Percentiles rank a stretch among this genome's conserved stretches.
These are phyloP conservation scores for Trichocomaceae sp. DNA, from an alignment of 2,329 filamentous ascomycete genomes.

Conservation along the genomic window DNA sequence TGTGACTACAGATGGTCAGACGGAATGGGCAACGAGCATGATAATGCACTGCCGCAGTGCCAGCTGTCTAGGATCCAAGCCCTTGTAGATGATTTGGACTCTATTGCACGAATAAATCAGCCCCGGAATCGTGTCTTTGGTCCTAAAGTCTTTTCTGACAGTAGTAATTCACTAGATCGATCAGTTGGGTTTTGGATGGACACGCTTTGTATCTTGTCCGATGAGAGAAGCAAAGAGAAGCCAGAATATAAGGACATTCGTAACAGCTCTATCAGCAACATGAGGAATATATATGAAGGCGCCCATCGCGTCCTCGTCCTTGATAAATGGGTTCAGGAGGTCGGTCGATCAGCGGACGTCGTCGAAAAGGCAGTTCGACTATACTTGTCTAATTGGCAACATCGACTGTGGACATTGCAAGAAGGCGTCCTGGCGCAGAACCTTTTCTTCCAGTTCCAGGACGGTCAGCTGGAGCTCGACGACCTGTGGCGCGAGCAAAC, in stretches of 20 bases:
- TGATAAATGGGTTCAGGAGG: constrained; percentile 13
- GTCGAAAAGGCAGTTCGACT: constrained; percentile 11
- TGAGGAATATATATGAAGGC: constrained; percentile 14
- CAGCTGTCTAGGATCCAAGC: constrained; percentile 12
- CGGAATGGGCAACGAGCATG: constrained; percentile 16
- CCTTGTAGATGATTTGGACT: constrained; percentile 12
- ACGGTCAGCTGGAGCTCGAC: background rate
- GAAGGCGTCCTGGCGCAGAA: constrained; percentile 13
- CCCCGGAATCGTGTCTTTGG: background rate
- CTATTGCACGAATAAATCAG: background rate
- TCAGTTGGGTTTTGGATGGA: constrained; percentile 18
- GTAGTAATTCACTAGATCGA: background rate
- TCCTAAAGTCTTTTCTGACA: background rate
- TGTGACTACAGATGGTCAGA: constrained; percentile 15
- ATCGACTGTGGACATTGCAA: constrained; percentile 15
- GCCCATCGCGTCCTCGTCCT: constrained; percentile 16
- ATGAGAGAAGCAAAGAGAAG: background rate
- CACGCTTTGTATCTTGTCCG: constrained; percentile 17
- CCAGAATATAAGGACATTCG: constrained; percentile 3
- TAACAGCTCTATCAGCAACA: constrained; percentile 7
- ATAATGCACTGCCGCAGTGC: constrained; percentile 16
- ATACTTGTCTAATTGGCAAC: constrained; percentile 13
- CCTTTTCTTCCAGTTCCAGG: constrained; percentile 11
- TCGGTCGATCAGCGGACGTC: constrained; percentile 1
- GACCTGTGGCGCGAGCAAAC: background rate